phyloP scores from a whole-genome alignment of 306 rosid species.

The Vigna unguiculata region DNA sequence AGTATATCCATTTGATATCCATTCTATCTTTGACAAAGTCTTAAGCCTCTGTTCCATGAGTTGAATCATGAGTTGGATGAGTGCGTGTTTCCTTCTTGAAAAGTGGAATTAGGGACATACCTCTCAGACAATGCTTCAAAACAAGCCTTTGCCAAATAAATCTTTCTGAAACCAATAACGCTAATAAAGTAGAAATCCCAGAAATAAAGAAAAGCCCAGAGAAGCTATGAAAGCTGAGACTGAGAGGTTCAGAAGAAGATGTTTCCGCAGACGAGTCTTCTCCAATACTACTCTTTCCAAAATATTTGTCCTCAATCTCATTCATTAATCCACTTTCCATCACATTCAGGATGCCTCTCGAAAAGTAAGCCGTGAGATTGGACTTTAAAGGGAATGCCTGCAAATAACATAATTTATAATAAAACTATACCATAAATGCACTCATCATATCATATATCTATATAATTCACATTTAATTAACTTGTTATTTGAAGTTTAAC shows the following conservation, averaged over 20 bases:
- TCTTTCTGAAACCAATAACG: slow-evolving; percentile 42
- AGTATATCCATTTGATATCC: no score
- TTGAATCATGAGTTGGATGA: slow-evolving; percentile 3
- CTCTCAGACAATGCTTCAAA: slow-evolving; percentile 24
- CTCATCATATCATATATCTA: no score
- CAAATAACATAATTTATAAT: neutral
- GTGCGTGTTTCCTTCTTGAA: neutral
- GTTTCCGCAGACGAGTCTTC: neutral
- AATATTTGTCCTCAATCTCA: slow-evolving; percentile 38
- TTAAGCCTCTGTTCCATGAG: neutral
- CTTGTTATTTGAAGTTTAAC: no score
- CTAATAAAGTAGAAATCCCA: slow-evolving; percentile 8
- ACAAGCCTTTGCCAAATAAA: slow-evolving; percentile 46
- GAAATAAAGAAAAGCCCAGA: slow-evolving; percentile 45
- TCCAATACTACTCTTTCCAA: slow-evolving; percentile 15
- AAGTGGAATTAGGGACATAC: slow-evolving; percentile 8
- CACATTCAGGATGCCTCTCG: slow-evolving; percentile 47
- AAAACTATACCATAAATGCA: neutral
- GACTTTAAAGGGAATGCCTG: slow-evolving; percentile 45
- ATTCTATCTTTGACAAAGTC: neutral
- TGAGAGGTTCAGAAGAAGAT: neutral
- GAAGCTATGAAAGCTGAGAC: slow-evolving; percentile 39
- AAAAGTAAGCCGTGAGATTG: slow-evolving; percentile 40
- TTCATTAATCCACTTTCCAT: slow-evolving; percentile 32
- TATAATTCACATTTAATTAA: no score